These are phyloP conservation scores for Ophiostoma sp. DNA, from an alignment of 2,329 filamentous ascomycete species.

Conservation along the genomic window DNA sequence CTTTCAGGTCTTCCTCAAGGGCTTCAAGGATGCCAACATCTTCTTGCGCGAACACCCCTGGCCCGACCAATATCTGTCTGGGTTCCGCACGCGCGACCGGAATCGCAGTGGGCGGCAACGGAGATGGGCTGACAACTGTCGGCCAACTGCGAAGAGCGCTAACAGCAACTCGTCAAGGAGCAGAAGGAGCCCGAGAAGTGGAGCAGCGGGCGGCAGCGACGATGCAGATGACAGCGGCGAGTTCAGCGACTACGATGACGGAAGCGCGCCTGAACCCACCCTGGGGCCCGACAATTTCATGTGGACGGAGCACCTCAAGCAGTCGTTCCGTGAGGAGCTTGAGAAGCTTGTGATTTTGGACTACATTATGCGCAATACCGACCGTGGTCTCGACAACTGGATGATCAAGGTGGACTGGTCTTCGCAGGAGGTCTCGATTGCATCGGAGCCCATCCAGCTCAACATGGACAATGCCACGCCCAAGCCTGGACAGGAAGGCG, in stretches of 20 bases:
- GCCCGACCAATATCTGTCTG: slow-evolving; percentile 78
- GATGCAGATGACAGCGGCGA: slow-evolving; percentile 1
- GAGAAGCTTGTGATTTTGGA: slow-evolving; percentile 96
- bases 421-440: slow-evolving; percentile 74
- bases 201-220: not conserved
- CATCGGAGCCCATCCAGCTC: slow-evolving; percentile 70
- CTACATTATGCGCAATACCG: slow-evolving; percentile 98
- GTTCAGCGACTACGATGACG: slow-evolving; percentile 26
- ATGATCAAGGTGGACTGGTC: slow-evolving; percentile 96
- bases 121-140: slow-evolving; percentile 76
- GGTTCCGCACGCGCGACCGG: slow-evolving; percentile 63
- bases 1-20: slow-evolving; percentile 95
- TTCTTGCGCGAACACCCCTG: slow-evolving; percentile 94
- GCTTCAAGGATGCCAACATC: slow-evolving; percentile 93
- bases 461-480: slow-evolving; percentile 49
- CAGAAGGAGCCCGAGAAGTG: slow-evolving; percentile 1
- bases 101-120: slow-evolving; percentile 50
- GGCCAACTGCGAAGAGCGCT: slow-evolving; percentile 50
- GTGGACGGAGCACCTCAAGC: slow-evolving; percentile 85
- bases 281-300: slow-evolving; percentile 56
- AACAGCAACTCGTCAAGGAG: slow-evolving; percentile 1
- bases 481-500: slow-evolving; percentile 29
- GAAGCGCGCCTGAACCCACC: slow-evolving; percentile 24
- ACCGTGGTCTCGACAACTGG: slow-evolving; percentile 95
- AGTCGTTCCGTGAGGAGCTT: slow-evolving; percentile 87